phyloP scores from a whole-genome alignment of 768 basidiomycete species.

The Leccinum imitatum region DNA sequence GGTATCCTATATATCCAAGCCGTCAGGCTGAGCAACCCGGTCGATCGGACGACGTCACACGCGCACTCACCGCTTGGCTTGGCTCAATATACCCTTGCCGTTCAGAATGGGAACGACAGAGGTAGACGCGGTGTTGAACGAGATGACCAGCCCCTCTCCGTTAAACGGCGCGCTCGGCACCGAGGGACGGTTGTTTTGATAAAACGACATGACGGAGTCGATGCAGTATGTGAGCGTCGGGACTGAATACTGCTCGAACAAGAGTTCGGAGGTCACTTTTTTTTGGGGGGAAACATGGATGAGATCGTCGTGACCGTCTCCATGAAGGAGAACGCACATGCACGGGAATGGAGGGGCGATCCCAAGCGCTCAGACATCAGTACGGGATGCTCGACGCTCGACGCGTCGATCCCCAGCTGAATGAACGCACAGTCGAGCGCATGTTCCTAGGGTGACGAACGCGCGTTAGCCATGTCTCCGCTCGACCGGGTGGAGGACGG shows the following conservation, averaged over 20 bases:
- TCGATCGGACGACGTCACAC: not conserved
- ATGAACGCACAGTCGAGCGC: slow-evolving; percentile 91
- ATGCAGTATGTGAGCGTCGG: slow-evolving; percentile 86
- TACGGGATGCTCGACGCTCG: slow-evolving; percentile 80
- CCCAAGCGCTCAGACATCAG: slow-evolving; percentile 92
- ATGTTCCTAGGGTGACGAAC: slow-evolving; percentile 69
- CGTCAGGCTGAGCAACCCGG: not conserved
- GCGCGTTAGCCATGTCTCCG: not conserved
- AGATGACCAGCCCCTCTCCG: slow-evolving; percentile 81
- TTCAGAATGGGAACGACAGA: slow-evolving; percentile 84
- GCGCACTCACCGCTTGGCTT: slow-evolving; percentile 73
- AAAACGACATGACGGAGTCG: slow-evolving; percentile 92
- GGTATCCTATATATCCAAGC: slow-evolving; percentile 67
- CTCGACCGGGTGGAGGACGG: not conserved
- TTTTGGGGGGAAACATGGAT: slow-evolving; percentile 1
- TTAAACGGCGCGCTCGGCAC: slow-evolving; percentile 37
- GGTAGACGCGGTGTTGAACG: slow-evolving; percentile 90
- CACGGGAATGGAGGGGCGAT: slow-evolving; percentile 85
- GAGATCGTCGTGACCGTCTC: not conserved
- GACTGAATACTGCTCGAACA: slow-evolving; percentile 91
- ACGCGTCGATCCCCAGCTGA: slow-evolving; percentile 77
- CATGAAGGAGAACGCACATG: slow-evolving; percentile 51
- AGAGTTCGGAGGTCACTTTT: slow-evolving; percentile 89
- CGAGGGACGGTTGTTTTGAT: slow-evolving; percentile 63
- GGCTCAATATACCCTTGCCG: slow-evolving; percentile 81